Evolutionary conservation across 2,329 filamentous ascomycete genomes (phyloP), one percentile per base, ranked within the genome.

Genomic region (Sclerotinia borealis): DNA sequence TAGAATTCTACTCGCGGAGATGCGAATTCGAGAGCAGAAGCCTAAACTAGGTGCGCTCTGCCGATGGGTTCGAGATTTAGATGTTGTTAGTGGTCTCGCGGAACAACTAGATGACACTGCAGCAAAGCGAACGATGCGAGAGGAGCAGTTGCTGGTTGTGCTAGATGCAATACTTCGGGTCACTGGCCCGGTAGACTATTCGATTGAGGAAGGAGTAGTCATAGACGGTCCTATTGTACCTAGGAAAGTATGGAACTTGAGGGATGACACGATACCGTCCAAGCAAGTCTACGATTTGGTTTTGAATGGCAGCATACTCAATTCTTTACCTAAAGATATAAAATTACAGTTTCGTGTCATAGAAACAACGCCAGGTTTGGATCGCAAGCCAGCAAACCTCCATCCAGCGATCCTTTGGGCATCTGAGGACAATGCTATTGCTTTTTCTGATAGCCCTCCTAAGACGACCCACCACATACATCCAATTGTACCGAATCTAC

Each of bases 11-110:
- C 80, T 91, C 1, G 83, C 87, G 0, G 87, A 90, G 76, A 90
- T 90, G 87, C 80, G 82, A 36, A 85, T 90, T 22, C 78, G 87
- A n/a, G 77, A 79, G 3, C 81, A 90, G 66, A 80, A 83, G 22
- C 87, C 87, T 0, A 88, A 88, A 68, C 76, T 90, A 0, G 88
- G 88, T 25, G 86, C 87, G 1, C 75, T 90, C 9, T 90, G 87
- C 73, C 83, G 88, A 63, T 91, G 88, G 88, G 87, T 90, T 5
- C 81, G 88, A 63, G 87, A 89, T 70, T 77, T 90, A 31, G 87
- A 90, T 69, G 83, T 89, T 29, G 83, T 89, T 56, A 88, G 84
- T 67, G 86, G 86, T 1, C 75, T 89, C 9, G 85, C 85, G 4
- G 84, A 85, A 27, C 78, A 82, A 60, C 77, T 83, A 0, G 78